Evolutionary conservation across 2,329 filamentous ascomycete genomes (phyloP), one percentile per base, ranked within the genome.

Genomic region (Arthroderma sp.): DNA sequence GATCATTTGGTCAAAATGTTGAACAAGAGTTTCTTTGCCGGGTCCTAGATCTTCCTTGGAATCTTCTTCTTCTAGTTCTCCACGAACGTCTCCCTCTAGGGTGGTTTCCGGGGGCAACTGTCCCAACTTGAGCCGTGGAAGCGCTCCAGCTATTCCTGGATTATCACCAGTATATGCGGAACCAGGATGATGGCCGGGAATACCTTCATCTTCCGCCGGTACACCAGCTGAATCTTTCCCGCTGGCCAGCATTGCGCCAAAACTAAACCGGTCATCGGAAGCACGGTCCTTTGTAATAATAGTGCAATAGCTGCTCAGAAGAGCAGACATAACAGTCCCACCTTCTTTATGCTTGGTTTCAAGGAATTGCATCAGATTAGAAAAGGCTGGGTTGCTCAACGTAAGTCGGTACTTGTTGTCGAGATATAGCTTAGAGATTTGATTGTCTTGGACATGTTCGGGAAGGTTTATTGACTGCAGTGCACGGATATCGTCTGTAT

Each of bases 391-490:
- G 58, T 86, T 85, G 65, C 91, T 96, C n/a, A 98, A 76, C 0
- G 89, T 89, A 37, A 98, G 79, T 11, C 89, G 83, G 69, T 97
- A 98, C 70, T 89, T 93, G 76, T 91, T 91, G 57, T 84, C 81
- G 41, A 82, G 81, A 70, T 96, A 98, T 2, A 93, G 76, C 68
- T 86, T 88, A 5, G 87, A 85, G n/a, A 86, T 80, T 1, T 81
- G 70, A 66, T 93, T 94, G 59, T 88, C 84, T 39, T 82, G 77
- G 7, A 93, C 76, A 66, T 98, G 93, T 59, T 87, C 81, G 0
- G 89, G 84, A 0, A 93, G 75, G 5, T 81, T 85, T 60, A 97
- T 80, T 5, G 82, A 81, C 38, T 83, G 78, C n/a, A 98, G 80
- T 0, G 79, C 78, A 59, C 85, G 84, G 23, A 98, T 72, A 64